A percentile compares a stretch with the other conserved stretches of the same genome.
Evolutionary conservation across 31 red algal species (phyloP).

Genomic region (Asparagopsis taxiformis): DNA sequence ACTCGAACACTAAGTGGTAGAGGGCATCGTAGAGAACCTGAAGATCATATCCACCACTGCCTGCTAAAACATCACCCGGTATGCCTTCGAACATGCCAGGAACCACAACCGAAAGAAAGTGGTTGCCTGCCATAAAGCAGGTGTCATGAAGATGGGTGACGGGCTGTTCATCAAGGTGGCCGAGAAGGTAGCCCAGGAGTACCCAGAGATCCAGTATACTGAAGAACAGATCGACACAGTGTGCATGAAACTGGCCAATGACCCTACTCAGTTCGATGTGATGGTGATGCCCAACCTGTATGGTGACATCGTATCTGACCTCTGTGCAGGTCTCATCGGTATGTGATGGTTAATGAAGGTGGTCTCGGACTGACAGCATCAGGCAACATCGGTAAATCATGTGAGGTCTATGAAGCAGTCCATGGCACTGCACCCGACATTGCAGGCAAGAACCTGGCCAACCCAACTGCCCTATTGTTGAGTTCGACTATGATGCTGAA

Average conservation of each 20-base stretch:
- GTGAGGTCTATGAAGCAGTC: conserved; percentile 12
- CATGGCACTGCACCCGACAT: conserved; percentile 26
- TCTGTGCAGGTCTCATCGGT: conserved; percentile 1
- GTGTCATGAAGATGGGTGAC: conserved; percentile 14
- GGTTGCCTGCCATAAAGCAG: neutral
- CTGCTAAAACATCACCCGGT: conserved; percentile 8
- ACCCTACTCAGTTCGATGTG: conserved; percentile 11
- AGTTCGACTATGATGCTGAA: conserved; percentile 9
- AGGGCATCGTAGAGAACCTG: neutral
- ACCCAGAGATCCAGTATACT: conserved; percentile 14
- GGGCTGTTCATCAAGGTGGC: conserved; percentile 1
- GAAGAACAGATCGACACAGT: conserved; percentile 12
- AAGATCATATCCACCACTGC: conserved; percentile 2
- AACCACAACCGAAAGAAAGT: conserved; percentile 5
- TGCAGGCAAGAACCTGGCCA: conserved; percentile 20
- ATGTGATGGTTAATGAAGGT: too few relatives aligned
- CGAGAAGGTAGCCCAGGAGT: conserved; percentile 4
- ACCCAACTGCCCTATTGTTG: neutral
- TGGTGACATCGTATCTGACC: conserved; percentile 23
- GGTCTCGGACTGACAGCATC: conserved; percentile 2
- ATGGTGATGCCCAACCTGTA: conserved; percentile 17
- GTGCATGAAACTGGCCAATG: neutral
- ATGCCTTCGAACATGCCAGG: conserved; percentile 23
- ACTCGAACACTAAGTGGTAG: neutral
- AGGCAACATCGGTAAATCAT: conserved; percentile 1